Conservation (phyloP, 805 yeast genomes). For the Brettanomyces naardenensis region DNA sequence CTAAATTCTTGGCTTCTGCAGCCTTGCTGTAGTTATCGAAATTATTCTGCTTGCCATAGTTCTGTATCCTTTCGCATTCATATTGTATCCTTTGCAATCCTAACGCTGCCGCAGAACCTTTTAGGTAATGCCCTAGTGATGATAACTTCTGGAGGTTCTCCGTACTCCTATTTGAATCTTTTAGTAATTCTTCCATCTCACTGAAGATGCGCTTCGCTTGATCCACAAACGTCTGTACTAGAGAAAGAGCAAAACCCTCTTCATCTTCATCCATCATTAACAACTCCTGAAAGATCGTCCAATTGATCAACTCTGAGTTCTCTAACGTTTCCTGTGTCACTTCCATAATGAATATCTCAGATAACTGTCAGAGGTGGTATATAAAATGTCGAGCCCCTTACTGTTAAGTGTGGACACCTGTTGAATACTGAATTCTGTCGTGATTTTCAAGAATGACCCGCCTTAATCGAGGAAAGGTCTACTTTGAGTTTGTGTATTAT, state of each 20-base stretch:
- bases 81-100: constrained; percentile 77
- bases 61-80: constrained; percentile 91
- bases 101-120: constrained; percentile 92
- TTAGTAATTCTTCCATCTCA: constrained; percentile 55
- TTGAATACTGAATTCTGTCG: too few species aligned
- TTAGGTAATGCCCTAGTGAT: constrained; percentile 81
- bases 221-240: constrained; percentile 78
- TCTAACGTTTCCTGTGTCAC: constrained; percentile 26
- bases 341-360: too few species aligned
- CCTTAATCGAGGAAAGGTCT: too few species aligned
- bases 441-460: too few species aligned
- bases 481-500: too few species aligned
- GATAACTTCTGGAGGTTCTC: constrained; percentile 52
- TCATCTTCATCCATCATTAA: constrained; percentile 96
- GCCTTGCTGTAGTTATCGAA: constrained; percentile 20
- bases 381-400: too few species aligned
- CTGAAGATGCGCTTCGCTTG: constrained; percentile 79
- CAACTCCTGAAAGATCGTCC: constrained; percentile 83
- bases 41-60: constrained; percentile 54
- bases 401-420: too few species aligned
- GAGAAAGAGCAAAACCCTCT: constrained; percentile 75
- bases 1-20: constrained; percentile 25
- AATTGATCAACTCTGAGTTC: constrained; percentile 66
- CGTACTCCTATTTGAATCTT: constrained; percentile 18
- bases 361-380: too few species aligned